Conservation (phyloP, 2,329 filamentous ascomycete species). For the Macroventuria anomochaeta region DNA sequence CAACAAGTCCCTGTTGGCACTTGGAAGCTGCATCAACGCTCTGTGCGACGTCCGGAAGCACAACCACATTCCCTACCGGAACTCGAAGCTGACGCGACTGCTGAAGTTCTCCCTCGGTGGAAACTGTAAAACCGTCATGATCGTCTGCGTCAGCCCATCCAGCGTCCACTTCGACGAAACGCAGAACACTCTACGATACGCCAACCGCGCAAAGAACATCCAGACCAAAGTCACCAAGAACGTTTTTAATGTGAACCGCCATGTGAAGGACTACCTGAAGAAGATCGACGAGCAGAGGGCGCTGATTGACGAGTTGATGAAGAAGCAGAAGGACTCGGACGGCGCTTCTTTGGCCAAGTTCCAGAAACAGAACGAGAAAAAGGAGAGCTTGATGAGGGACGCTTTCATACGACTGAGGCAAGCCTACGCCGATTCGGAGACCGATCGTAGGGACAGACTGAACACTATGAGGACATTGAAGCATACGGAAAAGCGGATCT, state of each 20-base stretch:
- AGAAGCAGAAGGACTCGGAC: constrained; percentile 89
- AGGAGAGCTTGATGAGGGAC: constrained; percentile 75
- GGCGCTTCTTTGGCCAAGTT: constrained; percentile 84
- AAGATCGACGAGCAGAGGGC: constrained; percentile 99
- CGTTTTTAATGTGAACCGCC: constrained; percentile 97
- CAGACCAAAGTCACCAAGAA: constrained; percentile 99
- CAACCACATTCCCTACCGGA: constrained; percentile 95
- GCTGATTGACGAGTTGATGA: constrained; percentile 94
- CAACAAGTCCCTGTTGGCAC: constrained; percentile 94
- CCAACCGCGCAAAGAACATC: constrained; percentile 98
- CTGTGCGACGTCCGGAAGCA: constrained; percentile 90
- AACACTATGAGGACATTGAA: constrained; percentile 81
- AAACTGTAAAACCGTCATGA: constrained; percentile 99
- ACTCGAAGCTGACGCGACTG: constrained; percentile 93
- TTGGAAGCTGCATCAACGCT: constrained; percentile 98
- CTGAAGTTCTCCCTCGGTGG: constrained; percentile 97
- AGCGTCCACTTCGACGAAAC: constrained; percentile 98
- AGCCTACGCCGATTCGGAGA: constrained; percentile 80
- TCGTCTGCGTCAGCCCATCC: constrained; percentile 95
- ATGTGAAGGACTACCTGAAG: constrained; percentile 98
- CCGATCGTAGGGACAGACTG: constrained; percentile 80
- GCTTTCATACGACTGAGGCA: constrained; percentile 78
- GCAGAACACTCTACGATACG: constrained; percentile 96
- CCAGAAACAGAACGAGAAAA: constrained; percentile 86
- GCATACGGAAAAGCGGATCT: constrained; percentile 83